These are phyloP conservation scores for Chaetomium cochliodes DNA, from an alignment of 495 filamentous ascomycete species.

Conservation along the genomic window DNA sequence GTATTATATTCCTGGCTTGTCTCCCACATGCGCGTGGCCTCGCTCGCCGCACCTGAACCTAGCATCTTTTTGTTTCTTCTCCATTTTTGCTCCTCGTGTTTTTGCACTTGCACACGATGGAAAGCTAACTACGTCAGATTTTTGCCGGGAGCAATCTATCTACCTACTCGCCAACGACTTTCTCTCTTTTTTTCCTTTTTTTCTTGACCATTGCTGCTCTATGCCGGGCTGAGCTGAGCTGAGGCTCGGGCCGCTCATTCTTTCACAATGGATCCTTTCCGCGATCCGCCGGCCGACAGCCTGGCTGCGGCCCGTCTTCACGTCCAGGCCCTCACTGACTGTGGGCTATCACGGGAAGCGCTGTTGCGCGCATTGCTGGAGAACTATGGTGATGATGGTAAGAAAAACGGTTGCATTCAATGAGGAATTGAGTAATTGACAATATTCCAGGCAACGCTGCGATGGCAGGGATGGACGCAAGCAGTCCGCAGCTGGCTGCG, in stretches of 20 bases:
- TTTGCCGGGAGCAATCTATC: conserved; percentile 7
- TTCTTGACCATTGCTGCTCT: neutral
- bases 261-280: conserved; percentile 38
- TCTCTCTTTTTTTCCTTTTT: conserved; percentile 25
- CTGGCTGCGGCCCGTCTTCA: conserved; percentile 37
- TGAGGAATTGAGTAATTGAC: neutral
- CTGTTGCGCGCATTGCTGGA: conserved; percentile 36
- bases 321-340: conserved; percentile 35
- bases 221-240: conserved; percentile 14
- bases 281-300: conserved; percentile 42
- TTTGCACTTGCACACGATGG: conserved; percentile 9
- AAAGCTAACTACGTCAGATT: conserved; percentile 8
- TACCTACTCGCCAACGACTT: neutral
- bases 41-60: conserved; percentile 38
- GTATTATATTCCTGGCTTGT: conserved; percentile 13
- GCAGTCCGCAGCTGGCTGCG: conserved; percentile 19
- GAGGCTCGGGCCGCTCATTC: conserved; percentile 5
- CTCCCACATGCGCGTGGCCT: conserved; percentile 9
- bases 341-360: conserved; percentile 34
- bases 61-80: conserved; percentile 35
- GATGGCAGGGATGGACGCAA: conserved; percentile 14
- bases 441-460: conserved; percentile 4
- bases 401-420: neutral
- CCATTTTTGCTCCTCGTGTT: conserved; percentile 10
- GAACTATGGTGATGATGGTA: conserved; percentile 30